These are phyloP conservation scores for Komagataella phaffii DNA, from an alignment of 805 yeast genomes.

Conservation along the genomic window DNA sequence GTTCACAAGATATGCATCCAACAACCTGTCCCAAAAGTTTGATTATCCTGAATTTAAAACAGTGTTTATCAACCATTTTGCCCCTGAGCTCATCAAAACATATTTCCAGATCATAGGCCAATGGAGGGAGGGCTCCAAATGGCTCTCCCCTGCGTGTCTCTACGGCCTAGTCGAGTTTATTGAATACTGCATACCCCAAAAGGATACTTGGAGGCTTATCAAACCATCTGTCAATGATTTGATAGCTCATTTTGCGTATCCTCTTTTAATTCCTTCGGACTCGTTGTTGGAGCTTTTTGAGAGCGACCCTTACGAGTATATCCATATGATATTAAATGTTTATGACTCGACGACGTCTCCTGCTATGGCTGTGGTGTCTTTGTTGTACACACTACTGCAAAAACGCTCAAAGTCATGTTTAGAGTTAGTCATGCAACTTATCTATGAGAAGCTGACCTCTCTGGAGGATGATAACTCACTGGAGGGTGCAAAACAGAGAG, in stretches of 20 bases:
- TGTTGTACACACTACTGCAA: constrained; percentile 58
- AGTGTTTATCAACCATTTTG: constrained; percentile 39
- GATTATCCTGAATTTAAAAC: constrained; percentile 48
- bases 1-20: constrained; percentile 58
- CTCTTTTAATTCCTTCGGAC: constrained; percentile 63
- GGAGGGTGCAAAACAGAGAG: constrained; percentile 52
- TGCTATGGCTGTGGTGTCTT: constrained; percentile 66
- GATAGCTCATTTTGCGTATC: constrained; percentile 64
- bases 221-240: constrained; percentile 57
- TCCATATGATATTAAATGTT: constrained; percentile 60
- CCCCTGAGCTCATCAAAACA: constrained; percentile 60
- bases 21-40: constrained; percentile 27
- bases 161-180: constrained; percentile 53
- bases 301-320: constrained; percentile 83
- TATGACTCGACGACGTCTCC: constrained; percentile 52
- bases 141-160: constrained; percentile 59
- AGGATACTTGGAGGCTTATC: constrained; percentile 53
- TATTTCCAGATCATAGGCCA: constrained; percentile 53
- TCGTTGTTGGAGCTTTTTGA: constrained; percentile 67
- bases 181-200: constrained; percentile 44
- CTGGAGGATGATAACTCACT: constrained; percentile 24
- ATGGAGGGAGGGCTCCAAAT: constrained; percentile 55
- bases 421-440: constrained; percentile 46
- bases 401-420: constrained; percentile 51
- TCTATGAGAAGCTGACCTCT: constrained; percentile 34